Evolutionary conservation across 495 filamentous ascomycete species (phyloP).

Genomic region (Articulospora tetracladia): DNA sequence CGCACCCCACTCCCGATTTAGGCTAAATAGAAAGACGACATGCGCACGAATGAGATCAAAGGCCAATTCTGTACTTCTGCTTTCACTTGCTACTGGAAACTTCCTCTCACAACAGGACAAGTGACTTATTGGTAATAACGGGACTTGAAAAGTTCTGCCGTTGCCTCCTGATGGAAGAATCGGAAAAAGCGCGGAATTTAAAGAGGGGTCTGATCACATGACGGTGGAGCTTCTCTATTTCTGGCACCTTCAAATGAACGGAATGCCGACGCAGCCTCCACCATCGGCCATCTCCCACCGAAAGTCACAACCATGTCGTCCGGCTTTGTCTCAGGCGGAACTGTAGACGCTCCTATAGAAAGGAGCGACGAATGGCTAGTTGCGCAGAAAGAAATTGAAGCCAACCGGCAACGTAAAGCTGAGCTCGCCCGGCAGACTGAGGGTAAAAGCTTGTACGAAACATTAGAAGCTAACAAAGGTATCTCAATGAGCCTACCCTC

Average conservation of each 20-base stretch:
- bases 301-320: constrained; percentile 60
- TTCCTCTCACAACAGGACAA: not conserved
- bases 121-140: too few species aligned
- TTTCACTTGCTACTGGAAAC: not conserved
- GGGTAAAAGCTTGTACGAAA: constrained; percentile 78
- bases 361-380: constrained; percentile 70
- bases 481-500: constrained; percentile 11
- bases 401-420: constrained; percentile 30
- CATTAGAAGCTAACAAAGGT: constrained; percentile 95
- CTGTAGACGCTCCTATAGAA: constrained; percentile 58
- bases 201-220: not conserved
- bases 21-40: constrained; percentile 9
- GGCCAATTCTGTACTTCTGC: not conserved
- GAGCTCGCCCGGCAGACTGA: constrained; percentile 53
- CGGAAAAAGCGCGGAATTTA: not conserved
- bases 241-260: too few species aligned
- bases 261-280: too few species aligned
- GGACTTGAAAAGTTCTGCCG: too few species aligned
- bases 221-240: not conserved
- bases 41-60: constrained; percentile 18
- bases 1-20: constrained; percentile 2
- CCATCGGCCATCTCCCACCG: too few species aligned
- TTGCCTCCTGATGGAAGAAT: not conserved
- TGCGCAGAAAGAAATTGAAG: constrained; percentile 73
- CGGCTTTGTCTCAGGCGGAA: constrained; percentile 87